Evolutionary conservation across 306 rosid species (phyloP).

Genomic region (Prunus davidiana): DNA sequence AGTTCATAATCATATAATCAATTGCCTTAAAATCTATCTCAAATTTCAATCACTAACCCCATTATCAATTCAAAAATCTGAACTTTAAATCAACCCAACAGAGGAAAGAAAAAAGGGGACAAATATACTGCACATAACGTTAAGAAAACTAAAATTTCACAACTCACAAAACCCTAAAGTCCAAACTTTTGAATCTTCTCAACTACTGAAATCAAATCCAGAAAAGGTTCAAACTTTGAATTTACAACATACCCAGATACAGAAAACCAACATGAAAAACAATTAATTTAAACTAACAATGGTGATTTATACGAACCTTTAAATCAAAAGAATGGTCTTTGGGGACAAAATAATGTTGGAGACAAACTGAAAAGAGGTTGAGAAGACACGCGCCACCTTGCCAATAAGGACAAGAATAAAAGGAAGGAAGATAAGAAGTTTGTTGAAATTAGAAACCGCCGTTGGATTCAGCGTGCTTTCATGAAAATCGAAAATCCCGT

Average conservation of each 20-base stretch:
- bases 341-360: neutral
- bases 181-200: slow-evolving; percentile 20
- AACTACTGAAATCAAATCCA: slow-evolving; percentile 19
- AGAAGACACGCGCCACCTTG: slow-evolving; percentile 5
- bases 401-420: neutral
- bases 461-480: neutral
- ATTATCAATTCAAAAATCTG: neutral
- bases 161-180: slow-evolving; percentile 26
- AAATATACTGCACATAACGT: neutral
- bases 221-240: slow-evolving; percentile 9
- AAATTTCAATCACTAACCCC: neutral
- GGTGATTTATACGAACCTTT: slow-evolving; percentile 21
- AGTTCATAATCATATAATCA: neutral
- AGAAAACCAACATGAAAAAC: neutral
- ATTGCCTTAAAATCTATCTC: neutral
- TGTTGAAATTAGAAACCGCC: neutral
- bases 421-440: neutral
- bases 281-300: neutral
- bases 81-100: neutral
- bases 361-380: neutral
- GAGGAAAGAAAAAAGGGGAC: neutral
- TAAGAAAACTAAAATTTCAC: neutral
- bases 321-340: neutral
- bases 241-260: slow-evolving; percentile 3
- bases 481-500: neutral